phyloP scores from a whole-genome alignment of 1,284 basidiomycete species.

The Sparassis latifolia region DNA sequence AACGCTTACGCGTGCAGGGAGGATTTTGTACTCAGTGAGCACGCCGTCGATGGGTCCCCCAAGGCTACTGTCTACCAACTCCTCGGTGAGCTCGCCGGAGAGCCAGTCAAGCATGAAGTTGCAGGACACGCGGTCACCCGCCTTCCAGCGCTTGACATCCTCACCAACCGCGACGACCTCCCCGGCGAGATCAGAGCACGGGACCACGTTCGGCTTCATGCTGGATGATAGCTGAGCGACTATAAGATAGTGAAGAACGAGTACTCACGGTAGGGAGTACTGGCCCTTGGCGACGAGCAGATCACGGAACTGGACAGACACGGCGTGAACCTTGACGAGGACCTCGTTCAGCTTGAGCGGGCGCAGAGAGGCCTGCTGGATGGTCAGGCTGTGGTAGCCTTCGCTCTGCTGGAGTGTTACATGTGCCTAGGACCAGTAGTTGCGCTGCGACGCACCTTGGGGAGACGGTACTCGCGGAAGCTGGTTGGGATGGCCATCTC shows the following conservation, averaged over 20 bases:
- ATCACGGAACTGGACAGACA: constrained; percentile 43
- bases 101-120: too few species aligned
- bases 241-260: too few species aligned
- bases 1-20: constrained; percentile 9
- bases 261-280: constrained; percentile 18
- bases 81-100: too few species aligned
- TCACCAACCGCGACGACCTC: constrained; percentile 50
- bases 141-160: constrained; percentile 33
- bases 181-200: constrained; percentile 57
- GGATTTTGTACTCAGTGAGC: background rate
- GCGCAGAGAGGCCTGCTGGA: constrained; percentile 23
- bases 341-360: constrained; percentile 32
- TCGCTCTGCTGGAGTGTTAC: constrained; percentile 12
- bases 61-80: too few species aligned
- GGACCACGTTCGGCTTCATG: constrained; percentile 32
- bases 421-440: background rate
- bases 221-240: background rate
- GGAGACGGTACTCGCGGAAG: constrained; percentile 1
- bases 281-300: constrained; percentile 28
- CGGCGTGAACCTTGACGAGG: constrained; percentile 40
- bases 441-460: background rate
- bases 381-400: constrained; percentile 20
- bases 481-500: background rate
- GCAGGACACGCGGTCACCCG: constrained; percentile 21
- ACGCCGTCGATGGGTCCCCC: too few species aligned